Evolutionary conservation across 805 yeast genomes (phyloP).

Genomic region (Helenozyma rhizophorensis): DNA sequence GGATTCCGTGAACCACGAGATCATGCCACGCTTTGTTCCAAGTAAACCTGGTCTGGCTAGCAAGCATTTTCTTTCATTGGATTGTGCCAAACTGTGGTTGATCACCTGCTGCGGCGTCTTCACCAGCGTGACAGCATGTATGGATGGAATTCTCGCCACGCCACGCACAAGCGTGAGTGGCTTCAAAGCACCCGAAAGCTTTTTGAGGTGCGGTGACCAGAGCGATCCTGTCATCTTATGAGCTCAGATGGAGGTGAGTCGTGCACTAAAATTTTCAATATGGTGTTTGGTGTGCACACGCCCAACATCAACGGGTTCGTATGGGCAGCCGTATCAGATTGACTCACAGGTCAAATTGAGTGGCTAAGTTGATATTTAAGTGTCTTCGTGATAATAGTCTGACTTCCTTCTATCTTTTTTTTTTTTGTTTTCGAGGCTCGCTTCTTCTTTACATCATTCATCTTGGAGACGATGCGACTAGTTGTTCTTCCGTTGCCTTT

Average conservation of each 20-base stretch:
- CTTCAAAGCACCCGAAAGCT: too few relatives aligned
- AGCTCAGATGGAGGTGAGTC: too few relatives aligned
- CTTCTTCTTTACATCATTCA: not conserved
- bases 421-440: not conserved
- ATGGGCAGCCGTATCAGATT: too few relatives aligned
- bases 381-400: slow-evolving; percentile 1
- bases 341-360: too few relatives aligned
- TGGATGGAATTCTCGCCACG: slow-evolving; percentile 45
- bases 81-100: slow-evolving; percentile 63
- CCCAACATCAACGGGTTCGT: too few relatives aligned
- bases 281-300: too few relatives aligned
- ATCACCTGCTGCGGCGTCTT: slow-evolving; percentile 47
- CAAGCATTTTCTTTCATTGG: slow-evolving; percentile 68
- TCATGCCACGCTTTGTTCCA: slow-evolving; percentile 87
- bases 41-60: slow-evolving; percentile 78
- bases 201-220: too few relatives aligned
- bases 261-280: too few relatives aligned
- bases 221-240: too few relatives aligned
- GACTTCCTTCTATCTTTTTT: not conserved
- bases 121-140: slow-evolving; percentile 47
- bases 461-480: too few relatives aligned
- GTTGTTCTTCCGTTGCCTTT: too few relatives aligned
- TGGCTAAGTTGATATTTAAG: too few relatives aligned
- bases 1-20: slow-evolving; percentile 67
- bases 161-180: slow-evolving; percentile 17